Percentiles rank a stretch among this genome's conserved stretches.
Evolutionary conservation across 108 stramenopile genomes (phyloP).

Genomic region (Nitzschia sp.): DNA sequence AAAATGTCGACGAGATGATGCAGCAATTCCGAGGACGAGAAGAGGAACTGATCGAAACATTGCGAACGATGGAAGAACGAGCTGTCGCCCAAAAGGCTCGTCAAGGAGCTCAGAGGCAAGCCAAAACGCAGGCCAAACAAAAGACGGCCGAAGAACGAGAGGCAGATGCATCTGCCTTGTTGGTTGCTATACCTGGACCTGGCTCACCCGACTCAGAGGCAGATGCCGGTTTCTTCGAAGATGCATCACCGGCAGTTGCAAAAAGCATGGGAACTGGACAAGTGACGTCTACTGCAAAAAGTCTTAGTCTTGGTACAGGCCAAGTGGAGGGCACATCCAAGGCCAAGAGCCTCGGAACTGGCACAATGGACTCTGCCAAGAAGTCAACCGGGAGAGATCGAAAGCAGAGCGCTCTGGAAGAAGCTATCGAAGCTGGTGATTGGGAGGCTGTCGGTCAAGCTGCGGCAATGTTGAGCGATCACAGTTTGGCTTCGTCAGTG

Average conservation of each 20-base stretch:
- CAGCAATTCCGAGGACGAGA: slow-evolving; percentile 84
- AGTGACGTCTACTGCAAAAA: slow-evolving; percentile 10
- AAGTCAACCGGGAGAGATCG: neutral
- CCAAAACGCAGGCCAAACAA: slow-evolving; percentile 67
- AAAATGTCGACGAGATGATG: slow-evolving; percentile 93
- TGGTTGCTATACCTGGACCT: neutral
- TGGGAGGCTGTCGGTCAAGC: slow-evolving; percentile 88
- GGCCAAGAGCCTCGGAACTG: slow-evolving; percentile 3
- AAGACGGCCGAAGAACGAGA: slow-evolving; percentile 6
- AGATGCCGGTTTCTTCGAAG: neutral
- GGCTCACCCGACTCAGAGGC: neutral
- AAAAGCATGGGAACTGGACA: slow-evolving; percentile 37
- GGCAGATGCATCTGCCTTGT: slow-evolving; percentile 1
- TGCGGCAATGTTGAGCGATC: slow-evolving; percentile 58
- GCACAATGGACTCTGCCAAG: neutral
- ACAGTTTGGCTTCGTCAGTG: slow-evolving; percentile 29
- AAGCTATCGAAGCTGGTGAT: slow-evolving; percentile 83
- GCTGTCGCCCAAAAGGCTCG: slow-evolving; percentile 80
- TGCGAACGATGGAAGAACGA: slow-evolving; percentile 89
- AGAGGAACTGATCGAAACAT: slow-evolving; percentile 84
- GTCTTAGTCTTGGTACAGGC: slow-evolving; percentile 9
- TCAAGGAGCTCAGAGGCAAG: slow-evolving; percentile 65
- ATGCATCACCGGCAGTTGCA: neutral
- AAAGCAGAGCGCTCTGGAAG: slow-evolving; percentile 38
- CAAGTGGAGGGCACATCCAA: slow-evolving; percentile 4